phyloP scores from a whole-genome alignment of 139 green algal species.

The Coelastrella sp. region DNA sequence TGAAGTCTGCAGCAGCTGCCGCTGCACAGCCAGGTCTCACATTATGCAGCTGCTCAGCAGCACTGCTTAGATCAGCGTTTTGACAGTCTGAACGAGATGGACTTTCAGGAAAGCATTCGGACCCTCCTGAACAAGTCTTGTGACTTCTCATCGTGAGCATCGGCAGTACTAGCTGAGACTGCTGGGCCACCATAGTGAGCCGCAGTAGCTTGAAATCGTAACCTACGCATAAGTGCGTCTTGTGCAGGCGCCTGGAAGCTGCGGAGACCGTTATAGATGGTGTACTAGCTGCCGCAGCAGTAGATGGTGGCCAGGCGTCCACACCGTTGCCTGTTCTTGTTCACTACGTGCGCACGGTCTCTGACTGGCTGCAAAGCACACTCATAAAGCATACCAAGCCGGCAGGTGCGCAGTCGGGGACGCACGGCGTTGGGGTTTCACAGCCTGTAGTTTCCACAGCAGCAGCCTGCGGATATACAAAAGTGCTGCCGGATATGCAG shows the following conservation, averaged over 20 bases:
- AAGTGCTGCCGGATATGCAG: too few relatives aligned
- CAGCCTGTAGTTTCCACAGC: not conserved
- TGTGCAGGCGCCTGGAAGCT: not conserved
- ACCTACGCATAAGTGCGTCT: not conserved
- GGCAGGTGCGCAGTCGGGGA: not conserved
- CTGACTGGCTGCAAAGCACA: conserved; percentile 4
- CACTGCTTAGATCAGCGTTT: too few relatives aligned
- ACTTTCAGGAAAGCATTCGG: not conserved
- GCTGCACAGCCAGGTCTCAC: too few relatives aligned
- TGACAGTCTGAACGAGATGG: not conserved
- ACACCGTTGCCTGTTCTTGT: not conserved
- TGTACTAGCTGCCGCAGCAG: not conserved
- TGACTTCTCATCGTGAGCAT: not conserved
- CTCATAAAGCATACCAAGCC: not conserved
- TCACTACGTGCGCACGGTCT: not conserved
- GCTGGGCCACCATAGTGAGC: not conserved
- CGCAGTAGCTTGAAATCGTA: not conserved
- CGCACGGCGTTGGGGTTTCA: not conserved
- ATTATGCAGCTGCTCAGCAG: too few relatives aligned
- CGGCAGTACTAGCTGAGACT: not conserved
- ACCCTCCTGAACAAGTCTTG: not conserved
- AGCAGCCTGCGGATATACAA: too few relatives aligned
- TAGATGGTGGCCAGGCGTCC: not conserved
- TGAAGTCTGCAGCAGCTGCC: too few relatives aligned
- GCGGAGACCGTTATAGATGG: not conserved